These are phyloP conservation scores for Gossypium turneri DNA, from an alignment of 345 rosid genomes.

Conservation along the genomic window DNA sequence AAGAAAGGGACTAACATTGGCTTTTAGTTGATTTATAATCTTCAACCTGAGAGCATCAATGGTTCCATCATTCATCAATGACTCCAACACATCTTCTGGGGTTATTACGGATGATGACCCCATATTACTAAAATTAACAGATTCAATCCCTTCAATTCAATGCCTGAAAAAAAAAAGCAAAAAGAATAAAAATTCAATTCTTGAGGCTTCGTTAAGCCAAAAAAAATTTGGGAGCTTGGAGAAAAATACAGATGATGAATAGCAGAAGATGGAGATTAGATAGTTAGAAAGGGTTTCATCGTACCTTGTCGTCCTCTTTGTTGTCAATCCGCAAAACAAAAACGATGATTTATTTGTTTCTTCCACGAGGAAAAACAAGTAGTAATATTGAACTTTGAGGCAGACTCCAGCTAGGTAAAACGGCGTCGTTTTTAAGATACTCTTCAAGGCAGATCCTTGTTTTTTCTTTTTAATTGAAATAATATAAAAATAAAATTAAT, in stretches of 20 bases:
- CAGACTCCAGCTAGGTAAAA: too few species aligned
- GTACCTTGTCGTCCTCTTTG: neutral
- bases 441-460: too few species aligned
- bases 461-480: too few species aligned
- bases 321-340: neutral
- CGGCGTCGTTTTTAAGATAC: too few species aligned
- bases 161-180: neutral
- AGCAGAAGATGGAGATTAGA: too few species aligned
- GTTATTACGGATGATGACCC: conserved; percentile 53
- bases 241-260: too few species aligned
- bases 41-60: conserved; percentile 64
- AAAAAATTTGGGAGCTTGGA: neutral
- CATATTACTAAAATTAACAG: conserved; percentile 16
- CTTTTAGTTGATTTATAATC: conserved; percentile 73
- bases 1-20: conserved; percentile 42
- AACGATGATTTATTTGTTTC: neutral
- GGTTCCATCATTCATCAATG: conserved; percentile 71
- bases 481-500: too few species aligned
- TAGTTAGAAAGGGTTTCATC: neutral
- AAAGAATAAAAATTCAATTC: neutral
- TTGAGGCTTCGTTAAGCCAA: neutral
- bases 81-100: conserved; percentile 70
- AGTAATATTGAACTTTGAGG: too few species aligned
- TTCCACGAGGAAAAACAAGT: too few species aligned
- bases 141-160: neutral